Conservation (phyloP, 1,139 yeast species). For the Blastobotrys proliferans region DNA sequence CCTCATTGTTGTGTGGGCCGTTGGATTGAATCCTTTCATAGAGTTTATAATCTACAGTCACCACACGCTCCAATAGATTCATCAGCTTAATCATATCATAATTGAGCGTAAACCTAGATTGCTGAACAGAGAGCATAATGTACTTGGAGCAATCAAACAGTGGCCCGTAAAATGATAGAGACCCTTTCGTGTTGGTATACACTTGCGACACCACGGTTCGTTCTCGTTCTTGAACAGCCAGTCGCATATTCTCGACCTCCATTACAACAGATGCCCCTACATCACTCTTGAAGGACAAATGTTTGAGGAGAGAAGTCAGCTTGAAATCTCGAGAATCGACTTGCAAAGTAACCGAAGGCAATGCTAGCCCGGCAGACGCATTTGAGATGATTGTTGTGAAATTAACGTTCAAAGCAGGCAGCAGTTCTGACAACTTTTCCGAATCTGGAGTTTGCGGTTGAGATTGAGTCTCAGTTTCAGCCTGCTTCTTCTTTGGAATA, state of each 20-base stretch:
- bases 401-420: conserved; percentile 6
- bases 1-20: background rate
- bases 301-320: conserved; percentile 4
- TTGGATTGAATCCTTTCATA: background rate
- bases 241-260: conserved; percentile 4
- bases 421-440: background rate
- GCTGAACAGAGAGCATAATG: conserved; percentile 1
- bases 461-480: background rate
- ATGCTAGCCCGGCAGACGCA: background rate
- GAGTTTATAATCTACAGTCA: conserved; percentile 3
- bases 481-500: conserved; percentile 1
- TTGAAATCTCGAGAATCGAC: conserved; percentile 7
- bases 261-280: conserved; percentile 5
- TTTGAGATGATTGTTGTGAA: conserved; percentile 4
- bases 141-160: conserved; percentile 6
- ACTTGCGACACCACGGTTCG: background rate
- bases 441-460: background rate
- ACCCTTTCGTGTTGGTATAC: background rate
- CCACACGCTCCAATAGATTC: background rate
- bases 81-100: conserved; percentile 8
- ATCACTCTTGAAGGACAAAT: conserved; percentile 2
- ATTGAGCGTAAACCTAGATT: conserved; percentile 8
- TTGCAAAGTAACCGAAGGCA: conserved; percentile 6
- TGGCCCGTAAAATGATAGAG: conserved; percentile 10
- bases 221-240: background rate